Percentiles rank a stretch among this genome's conserved stretches.
These are phyloP conservation scores for Solanum neorickii DNA, from an alignment of 257 asterid species.

Conservation along the genomic window DNA sequence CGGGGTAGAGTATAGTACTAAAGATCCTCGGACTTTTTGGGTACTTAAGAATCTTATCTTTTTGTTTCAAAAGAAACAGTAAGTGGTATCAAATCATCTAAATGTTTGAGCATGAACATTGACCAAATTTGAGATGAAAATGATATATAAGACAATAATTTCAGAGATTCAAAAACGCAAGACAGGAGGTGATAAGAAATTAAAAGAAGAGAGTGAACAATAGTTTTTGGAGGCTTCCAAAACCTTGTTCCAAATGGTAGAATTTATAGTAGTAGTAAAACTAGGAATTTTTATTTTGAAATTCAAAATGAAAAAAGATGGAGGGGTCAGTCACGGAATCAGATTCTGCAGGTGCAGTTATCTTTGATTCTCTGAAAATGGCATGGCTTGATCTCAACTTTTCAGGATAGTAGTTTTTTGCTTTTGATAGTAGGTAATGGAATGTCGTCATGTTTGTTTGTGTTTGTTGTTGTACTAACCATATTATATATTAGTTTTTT, in stretches of 20 bases:
- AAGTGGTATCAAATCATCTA: not conserved
- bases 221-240: too few species aligned
- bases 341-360: not conserved
- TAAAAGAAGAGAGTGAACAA: not conserved
- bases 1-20: not conserved
- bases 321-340: not conserved
- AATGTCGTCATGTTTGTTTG: not conserved
- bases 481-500: too few species aligned
- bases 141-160: not conserved
- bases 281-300: not conserved
- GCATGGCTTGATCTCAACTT: not conserved
- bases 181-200: not conserved
- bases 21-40: not conserved
- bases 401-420: not conserved
- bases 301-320: not conserved
- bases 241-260: not conserved
- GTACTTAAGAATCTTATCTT: not conserved
- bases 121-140: not conserved
- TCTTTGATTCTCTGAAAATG: not conserved
- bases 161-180: not conserved
- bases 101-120: too few species aligned
- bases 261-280: not conserved
- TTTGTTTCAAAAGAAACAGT: not conserved
- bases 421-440: not conserved
- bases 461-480: too few species aligned